These are phyloP conservation scores for Marasmius fiardii DNA, from an alignment of 1,284 basidiomycete genomes.

Conservation along the genomic window DNA sequence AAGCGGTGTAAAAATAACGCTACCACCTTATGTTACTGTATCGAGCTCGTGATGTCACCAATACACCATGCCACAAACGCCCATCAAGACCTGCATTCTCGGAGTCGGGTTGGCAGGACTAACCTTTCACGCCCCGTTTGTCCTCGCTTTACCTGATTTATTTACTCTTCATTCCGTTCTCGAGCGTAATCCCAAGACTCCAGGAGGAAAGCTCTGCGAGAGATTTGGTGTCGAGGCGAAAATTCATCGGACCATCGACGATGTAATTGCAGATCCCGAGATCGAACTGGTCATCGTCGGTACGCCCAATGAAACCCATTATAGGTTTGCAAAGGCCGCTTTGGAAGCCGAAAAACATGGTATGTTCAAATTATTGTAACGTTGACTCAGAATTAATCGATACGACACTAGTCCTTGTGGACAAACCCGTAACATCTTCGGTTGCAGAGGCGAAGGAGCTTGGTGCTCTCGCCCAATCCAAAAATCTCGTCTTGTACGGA, in stretches of 20 bases:
- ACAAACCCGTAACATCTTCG: constrained; percentile 80
- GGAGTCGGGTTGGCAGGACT: constrained; percentile 75
- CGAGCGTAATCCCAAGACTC: constrained; percentile 53
- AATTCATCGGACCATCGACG: constrained; percentile 53
- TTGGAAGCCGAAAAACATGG: constrained; percentile 79
- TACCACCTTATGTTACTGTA: not conserved
- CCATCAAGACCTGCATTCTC: constrained; percentile 69
- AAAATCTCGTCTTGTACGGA: constrained; percentile 66
- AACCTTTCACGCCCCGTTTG: constrained; percentile 79
- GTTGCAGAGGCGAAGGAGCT: constrained; percentile 66
- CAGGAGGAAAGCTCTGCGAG: constrained; percentile 60
- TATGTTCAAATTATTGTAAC: constrained; percentile 25
- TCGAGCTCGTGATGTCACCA: not conserved
- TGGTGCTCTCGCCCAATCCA: constrained; percentile 59
- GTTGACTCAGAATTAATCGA: not conserved
- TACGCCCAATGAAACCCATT: constrained; percentile 83
- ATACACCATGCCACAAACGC: constrained; percentile 16
- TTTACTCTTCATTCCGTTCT: constrained; percentile 73
- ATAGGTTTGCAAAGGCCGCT: constrained; percentile 59
- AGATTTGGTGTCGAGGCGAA: constrained; percentile 58
- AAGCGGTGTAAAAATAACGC: not conserved
- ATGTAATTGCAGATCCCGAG: constrained; percentile 55
- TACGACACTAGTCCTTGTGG: constrained; percentile 58
- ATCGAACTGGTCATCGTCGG: constrained; percentile 71
- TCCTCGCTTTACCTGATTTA: constrained; percentile 69